phyloP scores from a whole-genome alignment of 1,284 basidiomycete genomes.

The Dichomitus squalens region DNA sequence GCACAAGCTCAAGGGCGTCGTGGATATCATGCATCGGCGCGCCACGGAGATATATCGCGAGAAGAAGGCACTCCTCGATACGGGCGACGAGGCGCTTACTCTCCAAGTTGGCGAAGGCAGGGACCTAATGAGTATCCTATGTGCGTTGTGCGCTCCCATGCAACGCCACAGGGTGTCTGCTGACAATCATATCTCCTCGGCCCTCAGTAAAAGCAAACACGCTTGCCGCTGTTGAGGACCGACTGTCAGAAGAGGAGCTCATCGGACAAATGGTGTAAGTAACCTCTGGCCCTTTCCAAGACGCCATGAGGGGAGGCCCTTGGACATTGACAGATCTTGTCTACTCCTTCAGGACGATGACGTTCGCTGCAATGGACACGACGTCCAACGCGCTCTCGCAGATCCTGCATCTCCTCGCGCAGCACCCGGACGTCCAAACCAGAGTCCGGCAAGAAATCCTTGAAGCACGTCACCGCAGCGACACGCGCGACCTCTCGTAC shows the following conservation, averaged over 20 bases:
- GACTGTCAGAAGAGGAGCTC: conserved; percentile 30
- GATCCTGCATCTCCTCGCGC: conserved; percentile 32
- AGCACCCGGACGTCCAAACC: conserved; percentile 19
- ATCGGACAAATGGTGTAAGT: conserved; percentile 29
- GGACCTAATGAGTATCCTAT: conserved; percentile 35
- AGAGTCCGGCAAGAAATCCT: conserved; percentile 32
- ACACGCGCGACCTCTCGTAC: conserved; percentile 30
- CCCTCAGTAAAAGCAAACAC: conserved; percentile 35
- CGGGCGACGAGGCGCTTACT: conserved; percentile 30
- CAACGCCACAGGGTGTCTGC: conserved; percentile 10
- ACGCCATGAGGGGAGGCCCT: not conserved
- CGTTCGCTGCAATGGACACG: conserved; percentile 35
- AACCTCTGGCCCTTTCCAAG: not conserved
- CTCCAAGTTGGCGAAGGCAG: conserved; percentile 34
- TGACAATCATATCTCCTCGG: conserved; percentile 3
- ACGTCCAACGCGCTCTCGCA: conserved; percentile 33
- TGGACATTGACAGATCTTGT: conserved; percentile 4
- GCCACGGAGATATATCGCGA: conserved; percentile 25
- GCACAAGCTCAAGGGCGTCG: conserved; percentile 23
- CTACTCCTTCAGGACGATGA: conserved; percentile 25
- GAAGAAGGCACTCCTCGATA: conserved; percentile 30
- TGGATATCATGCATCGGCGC: conserved; percentile 27
- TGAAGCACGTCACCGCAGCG: conserved; percentile 16
- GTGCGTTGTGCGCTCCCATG: conserved; percentile 29
- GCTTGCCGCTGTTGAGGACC: conserved; percentile 31